Percentiles rank a stretch among this genome's conserved stretches.
Evolutionary conservation across 345 rosid genomes (phyloP).

Genomic region (Arabidopsis thaliana): DNA sequence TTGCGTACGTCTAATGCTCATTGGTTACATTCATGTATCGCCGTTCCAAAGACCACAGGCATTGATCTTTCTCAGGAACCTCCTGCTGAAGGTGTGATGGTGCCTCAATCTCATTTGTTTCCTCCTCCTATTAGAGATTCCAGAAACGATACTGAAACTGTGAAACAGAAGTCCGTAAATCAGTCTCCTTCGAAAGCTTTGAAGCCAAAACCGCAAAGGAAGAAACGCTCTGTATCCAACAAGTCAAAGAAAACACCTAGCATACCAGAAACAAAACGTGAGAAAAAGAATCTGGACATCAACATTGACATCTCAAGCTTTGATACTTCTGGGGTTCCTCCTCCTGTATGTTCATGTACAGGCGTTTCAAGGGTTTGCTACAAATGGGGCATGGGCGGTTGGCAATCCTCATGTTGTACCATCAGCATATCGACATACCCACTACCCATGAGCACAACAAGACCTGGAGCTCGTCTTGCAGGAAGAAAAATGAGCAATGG

Average conservation of each 20-base stretch:
- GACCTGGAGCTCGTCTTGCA: conserved; percentile 63
- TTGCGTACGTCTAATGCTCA: conserved; percentile 46
- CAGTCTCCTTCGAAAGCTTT: conserved; percentile 43
- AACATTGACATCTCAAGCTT: conserved; percentile 48
- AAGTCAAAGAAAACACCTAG: conserved; percentile 44
- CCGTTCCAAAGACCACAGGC: conserved; percentile 43
- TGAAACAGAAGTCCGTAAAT: conserved; percentile 42
- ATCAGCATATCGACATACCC: conserved; percentile 58
- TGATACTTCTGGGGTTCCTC: conserved; percentile 60
- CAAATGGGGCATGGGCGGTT: conserved; percentile 73
- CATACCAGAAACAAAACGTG: conserved; percentile 53
- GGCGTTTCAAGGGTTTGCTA: conserved; percentile 61
- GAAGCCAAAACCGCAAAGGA: conserved; percentile 53
- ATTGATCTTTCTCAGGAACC: conserved; percentile 42
- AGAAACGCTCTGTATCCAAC: conserved; percentile 44
- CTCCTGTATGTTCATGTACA: conserved; percentile 72
- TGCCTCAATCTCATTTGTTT: conserved; percentile 47
- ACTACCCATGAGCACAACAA: conserved; percentile 64
- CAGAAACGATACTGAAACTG: conserved; percentile 47
- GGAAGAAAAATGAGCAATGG: conserved; percentile 83
- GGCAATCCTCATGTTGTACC: conserved; percentile 83
- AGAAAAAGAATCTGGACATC: conserved; percentile 56
- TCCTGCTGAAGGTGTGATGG: conserved; percentile 43
- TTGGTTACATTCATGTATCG: conserved; percentile 51
- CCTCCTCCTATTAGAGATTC: conserved; percentile 39